A percentile compares a stretch with the other conserved stretches of the same genome.
These are phyloP conservation scores for Backusella macrospora DNA, from an alignment of 192 early-diverging fungal genomes.

Conservation along the genomic window DNA sequence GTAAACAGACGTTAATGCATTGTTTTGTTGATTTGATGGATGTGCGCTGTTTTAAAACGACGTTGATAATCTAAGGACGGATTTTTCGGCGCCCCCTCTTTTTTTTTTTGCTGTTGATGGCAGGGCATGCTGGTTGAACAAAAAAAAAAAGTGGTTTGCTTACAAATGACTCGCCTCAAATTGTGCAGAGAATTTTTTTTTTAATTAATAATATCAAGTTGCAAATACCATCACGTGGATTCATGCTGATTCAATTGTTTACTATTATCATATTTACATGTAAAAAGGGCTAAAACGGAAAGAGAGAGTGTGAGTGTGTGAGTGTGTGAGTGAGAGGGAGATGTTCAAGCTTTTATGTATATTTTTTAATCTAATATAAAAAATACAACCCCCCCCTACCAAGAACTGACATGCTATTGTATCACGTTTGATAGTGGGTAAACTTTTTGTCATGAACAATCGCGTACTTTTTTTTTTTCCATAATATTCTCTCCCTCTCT, in stretches of 20 bases:
- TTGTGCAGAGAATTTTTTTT: too few relatives aligned
- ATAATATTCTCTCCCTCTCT: too few relatives aligned
- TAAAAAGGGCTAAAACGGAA: background rate
- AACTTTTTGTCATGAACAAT: too few relatives aligned
- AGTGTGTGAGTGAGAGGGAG: too few relatives aligned
- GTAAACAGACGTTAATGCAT: background rate
- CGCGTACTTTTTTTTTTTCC: too few relatives aligned
- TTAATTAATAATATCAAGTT: too few relatives aligned
- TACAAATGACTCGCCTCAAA: background rate
- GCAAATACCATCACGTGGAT: background rate
- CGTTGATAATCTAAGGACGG: background rate
- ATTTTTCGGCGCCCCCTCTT: background rate
- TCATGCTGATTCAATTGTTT: background rate
- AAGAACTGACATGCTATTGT: too few relatives aligned
- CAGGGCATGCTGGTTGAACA: conserved; percentile 7
- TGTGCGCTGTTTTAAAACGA: background rate
- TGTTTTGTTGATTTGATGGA: background rate
- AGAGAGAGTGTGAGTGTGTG: background rate
- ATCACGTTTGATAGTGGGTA: too few relatives aligned
- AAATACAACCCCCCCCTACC: too few relatives aligned
- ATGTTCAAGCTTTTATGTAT: too few relatives aligned
- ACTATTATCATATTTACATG: background rate
- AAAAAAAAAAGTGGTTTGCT: background rate
- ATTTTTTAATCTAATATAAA: too few relatives aligned
- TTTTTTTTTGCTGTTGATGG: background rate